phyloP scores from a whole-genome alignment of 768 basidiomycete species.

The Mycena kentingensis region DNA sequence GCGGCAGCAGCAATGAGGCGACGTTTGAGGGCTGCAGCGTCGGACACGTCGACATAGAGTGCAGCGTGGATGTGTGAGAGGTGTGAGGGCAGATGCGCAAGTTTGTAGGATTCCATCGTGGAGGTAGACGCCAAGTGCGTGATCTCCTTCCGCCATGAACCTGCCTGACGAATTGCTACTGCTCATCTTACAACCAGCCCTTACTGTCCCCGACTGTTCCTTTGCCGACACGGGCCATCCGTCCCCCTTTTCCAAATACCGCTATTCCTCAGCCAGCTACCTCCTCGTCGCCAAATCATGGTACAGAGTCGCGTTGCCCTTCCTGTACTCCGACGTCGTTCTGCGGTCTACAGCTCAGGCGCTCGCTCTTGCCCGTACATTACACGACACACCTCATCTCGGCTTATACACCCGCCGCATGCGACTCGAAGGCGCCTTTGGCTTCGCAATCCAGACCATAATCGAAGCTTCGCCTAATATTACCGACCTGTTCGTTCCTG shows the following conservation, averaged over 20 bases:
- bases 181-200: background rate
- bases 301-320: background rate
- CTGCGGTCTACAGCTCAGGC: background rate
- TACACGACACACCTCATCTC: background rate
- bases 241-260: background rate
- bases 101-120: conserved; percentile 57
- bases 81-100: conserved; percentile 50
- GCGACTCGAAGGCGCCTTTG: background rate
- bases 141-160: background rate
- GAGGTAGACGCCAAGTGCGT: too few relatives aligned
- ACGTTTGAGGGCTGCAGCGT: conserved; percentile 58
- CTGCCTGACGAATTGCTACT: background rate
- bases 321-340: background rate
- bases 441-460: background rate
- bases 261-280: background rate
- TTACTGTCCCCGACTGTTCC: background rate
- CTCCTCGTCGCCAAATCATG: background rate
- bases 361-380: background rate
- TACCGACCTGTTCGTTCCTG: background rate
- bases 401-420: background rate
- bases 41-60: conserved; percentile 67
- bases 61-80: conserved; percentile 55
- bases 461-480: background rate
- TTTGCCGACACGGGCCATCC: background rate
- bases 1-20: conserved; percentile 74